These are phyloP conservation scores for Erysiphe neolycopersici DNA, from an alignment of 2,329 filamentous ascomycete species.

Conservation along the genomic window DNA sequence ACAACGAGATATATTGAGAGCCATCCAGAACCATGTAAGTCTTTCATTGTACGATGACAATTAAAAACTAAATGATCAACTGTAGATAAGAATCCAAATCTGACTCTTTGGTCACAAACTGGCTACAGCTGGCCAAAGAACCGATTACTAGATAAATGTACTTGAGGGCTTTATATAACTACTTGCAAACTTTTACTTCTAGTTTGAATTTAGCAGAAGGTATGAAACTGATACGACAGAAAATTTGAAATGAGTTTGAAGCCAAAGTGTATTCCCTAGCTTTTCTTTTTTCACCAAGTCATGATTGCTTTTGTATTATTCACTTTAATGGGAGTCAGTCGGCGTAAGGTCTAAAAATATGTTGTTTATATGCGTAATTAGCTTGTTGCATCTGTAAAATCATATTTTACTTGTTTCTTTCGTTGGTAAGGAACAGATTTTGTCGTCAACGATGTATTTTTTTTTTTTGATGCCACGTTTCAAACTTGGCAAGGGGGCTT, in stretches of 20 bases:
- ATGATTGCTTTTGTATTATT: neutral
- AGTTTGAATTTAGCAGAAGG: neutral
- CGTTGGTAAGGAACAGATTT: too few relatives aligned
- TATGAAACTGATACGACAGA: neutral
- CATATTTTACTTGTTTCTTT: too few relatives aligned
- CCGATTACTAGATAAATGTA: constrained; percentile 28
- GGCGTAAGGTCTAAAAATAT: neutral
- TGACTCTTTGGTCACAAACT: constrained; percentile 29
- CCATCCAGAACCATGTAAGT: constrained; percentile 29
- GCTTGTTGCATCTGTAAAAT: too few relatives aligned
- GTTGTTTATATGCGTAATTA: too few relatives aligned
- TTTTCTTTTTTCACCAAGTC: neutral
- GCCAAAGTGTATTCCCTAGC: neutral
- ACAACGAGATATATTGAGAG: constrained; percentile 39
- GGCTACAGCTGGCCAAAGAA: constrained; percentile 34
- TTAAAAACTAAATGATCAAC: neutral
- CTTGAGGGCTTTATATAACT: constrained; percentile 2
- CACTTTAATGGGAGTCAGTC: neutral
- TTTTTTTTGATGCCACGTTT: too few relatives aligned
- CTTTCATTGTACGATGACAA: neutral
- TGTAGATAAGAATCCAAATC: constrained; percentile 26
- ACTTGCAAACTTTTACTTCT: neutral
- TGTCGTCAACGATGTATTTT: too few relatives aligned
- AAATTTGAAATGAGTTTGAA: neutral
- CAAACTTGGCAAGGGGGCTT: too few relatives aligned